Base-by-base conservation (phyloP, 306 rosid genomes). In the Purshia tridentata region DNA sequence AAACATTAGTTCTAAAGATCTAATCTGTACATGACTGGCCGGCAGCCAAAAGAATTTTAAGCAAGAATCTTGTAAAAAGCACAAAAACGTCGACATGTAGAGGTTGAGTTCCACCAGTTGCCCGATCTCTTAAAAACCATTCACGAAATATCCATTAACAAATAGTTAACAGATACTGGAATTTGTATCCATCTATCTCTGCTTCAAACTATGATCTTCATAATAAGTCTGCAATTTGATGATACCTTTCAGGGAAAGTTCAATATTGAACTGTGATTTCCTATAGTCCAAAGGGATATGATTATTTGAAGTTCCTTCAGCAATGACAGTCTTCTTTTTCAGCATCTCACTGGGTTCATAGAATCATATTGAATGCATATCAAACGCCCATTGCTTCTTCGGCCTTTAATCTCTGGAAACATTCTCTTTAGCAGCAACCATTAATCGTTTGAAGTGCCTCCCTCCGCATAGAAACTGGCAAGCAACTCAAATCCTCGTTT, bases 401-500 rank as follows among this genome's bases (percentile, higher is more conserved):
- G 5, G 73, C 72, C 18, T 39, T 6, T 22, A 18, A 14, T 57
- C 69, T 51, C 37, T 72, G 20, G 23, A 15, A 56, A 40, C 68
- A 72, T 49, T 52, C 58, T 54, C 41, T 67, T 50, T 56, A 79
- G 78, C 91, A 85, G 67, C 82, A 91, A 23, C 92, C 92, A 37
- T 86, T 76, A 51, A 85, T 66, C 46, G 88, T 88, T 71, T 79
- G 83, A 76, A 72, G 78, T 35, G 87, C 23, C 59, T 81, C 91
- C 58, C 81, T 78, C 73, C 51, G 81, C 6, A 83, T 70, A 47
- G 90, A 85, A 55, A 81, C 70, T 20, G 89, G 84, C 61, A 74
- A 63, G 72, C 77, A 80, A 77, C 78, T 83, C 74, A 18, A 69
- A 83, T 87, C 89, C 73, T 81, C 89, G 16, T 58, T 74, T 41